Conservation (phyloP, 768 basidiomycete species). For the Mycena albidolilacea region DNA sequence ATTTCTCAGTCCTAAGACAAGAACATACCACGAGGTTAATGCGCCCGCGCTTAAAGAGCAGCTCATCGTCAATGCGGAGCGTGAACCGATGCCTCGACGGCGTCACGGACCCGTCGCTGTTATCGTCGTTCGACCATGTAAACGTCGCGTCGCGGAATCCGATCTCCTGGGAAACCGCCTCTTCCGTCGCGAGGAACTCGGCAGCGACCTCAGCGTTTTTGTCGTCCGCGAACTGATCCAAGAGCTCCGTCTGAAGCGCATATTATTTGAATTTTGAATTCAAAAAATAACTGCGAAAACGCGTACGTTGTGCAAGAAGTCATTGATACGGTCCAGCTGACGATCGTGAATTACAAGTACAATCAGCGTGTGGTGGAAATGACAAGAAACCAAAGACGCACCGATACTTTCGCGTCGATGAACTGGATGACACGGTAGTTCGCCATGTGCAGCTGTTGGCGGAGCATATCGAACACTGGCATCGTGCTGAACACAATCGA, state of each 20-base stretch:
- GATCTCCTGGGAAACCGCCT: constrained; percentile 46
- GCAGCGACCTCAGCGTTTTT: constrained; percentile 59
- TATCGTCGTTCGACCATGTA: constrained; percentile 63
- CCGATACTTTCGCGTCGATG: constrained; percentile 70
- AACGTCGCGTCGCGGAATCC: constrained; percentile 71
- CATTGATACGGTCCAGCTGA: constrained; percentile 63
- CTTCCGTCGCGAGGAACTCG: constrained; percentile 51
- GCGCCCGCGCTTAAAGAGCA: constrained; percentile 66
- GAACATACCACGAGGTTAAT: constrained; percentile 73
- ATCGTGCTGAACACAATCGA: constrained; percentile 65
- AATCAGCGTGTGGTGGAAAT: too few relatives aligned
- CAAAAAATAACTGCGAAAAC: background rate
- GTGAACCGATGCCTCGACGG: constrained; percentile 63
- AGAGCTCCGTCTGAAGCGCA: constrained; percentile 35
- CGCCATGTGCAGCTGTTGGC: constrained; percentile 63
- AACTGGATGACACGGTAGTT: constrained; percentile 48
- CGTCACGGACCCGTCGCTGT: constrained; percentile 44
- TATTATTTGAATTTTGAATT: background rate
- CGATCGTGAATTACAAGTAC: background rate
- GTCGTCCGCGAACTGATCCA: constrained; percentile 32
- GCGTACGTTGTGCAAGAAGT: constrained; percentile 58
- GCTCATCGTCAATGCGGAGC: constrained; percentile 65
- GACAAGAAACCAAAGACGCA: background rate
- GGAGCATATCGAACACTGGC: constrained; percentile 75
- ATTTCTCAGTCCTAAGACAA: too few relatives aligned